Base-by-base conservation (phyloP, 2,329 filamentous ascomycete genomes). In the Rhynchosporium secalis region DNA sequence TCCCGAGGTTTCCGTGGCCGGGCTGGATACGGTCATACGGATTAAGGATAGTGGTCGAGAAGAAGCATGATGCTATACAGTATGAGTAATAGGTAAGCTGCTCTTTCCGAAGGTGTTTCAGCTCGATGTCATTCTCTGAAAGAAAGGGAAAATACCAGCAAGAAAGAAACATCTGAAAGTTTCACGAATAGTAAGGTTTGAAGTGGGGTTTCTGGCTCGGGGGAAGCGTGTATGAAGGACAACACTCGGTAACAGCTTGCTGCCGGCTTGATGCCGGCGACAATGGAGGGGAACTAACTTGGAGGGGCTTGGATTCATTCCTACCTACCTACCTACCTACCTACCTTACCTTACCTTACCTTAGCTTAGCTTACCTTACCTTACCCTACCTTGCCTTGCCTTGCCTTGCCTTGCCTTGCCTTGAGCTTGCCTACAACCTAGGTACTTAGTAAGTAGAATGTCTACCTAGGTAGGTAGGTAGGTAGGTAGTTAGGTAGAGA, bases 1-100 rank as follows among this genome's bases (percentile, higher is more conserved):
- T 38, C 26, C 54, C 54, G 54, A 56, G 38, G 29, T 10, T 56
- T 43, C 54, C 54, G 54, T 56, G 20, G 33, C 5, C 9, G 33
- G 13, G n/a, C 20, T 20, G 20, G 20, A 1, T 20, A 20, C 20
- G 20, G 20, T 20, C 20, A 20, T 41, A 29, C 51, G 33, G 38
- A 54, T 36, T 36, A 33, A 54, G 51, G 51, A 54, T 41, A 9
- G 51, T 36, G 12, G 38, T 36, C 36, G n/a, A 26, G 51, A 13
- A 36, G 36, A 6, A 5, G 13, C 10, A 10, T 7, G 36, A 40
- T 40, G 13, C 33, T 31, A 54, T 29, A 40, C 20, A 20, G 20
- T 20, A 20, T 20, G 20, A 20, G 20, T 20, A 20, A 20, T 38
- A 13, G 40, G 36, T 26, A 38, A 54, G 33, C 51, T 13, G 36